Percentiles rank a stretch among this genome's conserved stretches.
These are phyloP conservation scores for Heliophila coronopifolia DNA, from an alignment of 441 rosid genomes.

Conservation along the genomic window DNA sequence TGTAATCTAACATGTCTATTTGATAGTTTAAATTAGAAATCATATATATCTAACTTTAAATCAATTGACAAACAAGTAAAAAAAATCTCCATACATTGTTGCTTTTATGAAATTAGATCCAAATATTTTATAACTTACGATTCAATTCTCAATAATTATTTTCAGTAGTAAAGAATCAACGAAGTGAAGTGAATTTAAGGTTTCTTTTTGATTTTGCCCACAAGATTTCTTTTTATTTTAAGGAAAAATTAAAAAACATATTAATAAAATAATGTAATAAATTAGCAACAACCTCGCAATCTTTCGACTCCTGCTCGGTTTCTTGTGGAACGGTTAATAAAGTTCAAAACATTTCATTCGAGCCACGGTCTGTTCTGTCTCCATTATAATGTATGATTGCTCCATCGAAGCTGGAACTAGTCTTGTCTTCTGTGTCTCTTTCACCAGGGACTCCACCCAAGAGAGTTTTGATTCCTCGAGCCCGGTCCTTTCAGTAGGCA, in stretches of 20 bases:
- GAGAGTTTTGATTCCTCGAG: constrained; percentile 66
- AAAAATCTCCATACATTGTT: too few species aligned
- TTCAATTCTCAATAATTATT: too few species aligned
- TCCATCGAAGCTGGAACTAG: constrained; percentile 65
- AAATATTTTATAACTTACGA: too few species aligned
- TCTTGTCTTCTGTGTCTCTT: constrained; percentile 40
- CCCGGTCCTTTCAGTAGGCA: constrained; percentile 6
- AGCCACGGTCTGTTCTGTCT: constrained; percentile 75
- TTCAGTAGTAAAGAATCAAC: constrained; percentile 24
- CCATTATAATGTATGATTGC: constrained; percentile 65
- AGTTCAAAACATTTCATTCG: constrained; percentile 28
- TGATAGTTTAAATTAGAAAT: too few species aligned
- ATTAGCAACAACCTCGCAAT: constrained; percentile 20
- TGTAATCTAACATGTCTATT: too few species aligned
- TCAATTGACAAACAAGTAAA: too few species aligned
- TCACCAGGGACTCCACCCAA: constrained; percentile 77
- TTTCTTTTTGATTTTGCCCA: constrained; percentile 17
- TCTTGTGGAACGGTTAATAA: constrained; percentile 14
- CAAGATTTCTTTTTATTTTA: constrained; percentile 13
- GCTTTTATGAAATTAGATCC: too few species aligned
- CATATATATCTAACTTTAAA: too few species aligned
- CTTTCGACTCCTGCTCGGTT: constrained; percentile 1
- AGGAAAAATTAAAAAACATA: constrained; percentile 32
- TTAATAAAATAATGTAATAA: constrained; percentile 38
- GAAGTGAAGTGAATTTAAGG: constrained; percentile 23